These are phyloP conservation scores for Podospora pseudoanserina DNA, from an alignment of 495 filamentous ascomycete genomes.

Conservation along the genomic window DNA sequence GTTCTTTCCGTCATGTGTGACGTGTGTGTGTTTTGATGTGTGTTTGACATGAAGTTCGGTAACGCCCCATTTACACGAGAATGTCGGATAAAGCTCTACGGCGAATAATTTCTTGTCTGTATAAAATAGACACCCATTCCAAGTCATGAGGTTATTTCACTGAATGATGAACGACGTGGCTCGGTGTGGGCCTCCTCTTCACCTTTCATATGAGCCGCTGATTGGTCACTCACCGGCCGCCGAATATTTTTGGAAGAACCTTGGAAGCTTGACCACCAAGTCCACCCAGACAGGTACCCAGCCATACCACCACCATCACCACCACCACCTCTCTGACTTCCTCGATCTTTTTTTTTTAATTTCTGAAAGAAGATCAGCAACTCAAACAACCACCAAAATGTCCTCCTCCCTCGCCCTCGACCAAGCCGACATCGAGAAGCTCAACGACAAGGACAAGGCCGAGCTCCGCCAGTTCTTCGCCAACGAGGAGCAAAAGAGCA, in stretches of 20 bases:
- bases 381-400: slow-evolving; percentile 32
- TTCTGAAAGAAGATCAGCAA: background rate
- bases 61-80: too few relatives aligned
- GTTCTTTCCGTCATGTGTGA: too few relatives aligned
- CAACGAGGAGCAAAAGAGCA: slow-evolving; percentile 76
- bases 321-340: background rate
- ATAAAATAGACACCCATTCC: too few relatives aligned
- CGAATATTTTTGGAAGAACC: slow-evolving; percentile 9
- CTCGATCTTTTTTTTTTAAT: background rate
- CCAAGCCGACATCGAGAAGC: slow-evolving; percentile 60
- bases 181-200: background rate
- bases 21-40: too few relatives aligned
- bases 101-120: too few relatives aligned
- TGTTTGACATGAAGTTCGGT: too few relatives aligned
- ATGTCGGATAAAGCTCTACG: too few relatives aligned
- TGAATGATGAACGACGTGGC: too few relatives aligned
- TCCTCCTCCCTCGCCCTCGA: slow-evolving; percentile 28
- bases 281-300: too few relatives aligned
- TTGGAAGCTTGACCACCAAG: background rate
- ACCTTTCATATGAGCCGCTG: background rate
- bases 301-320: background rate
- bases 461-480: slow-evolving; percentile 79
- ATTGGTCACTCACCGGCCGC: slow-evolving; percentile 23
- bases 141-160: too few relatives aligned
- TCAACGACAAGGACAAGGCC: slow-evolving; percentile 76